These are phyloP conservation scores for Barnettozyma salicaria DNA, from an alignment of 805 yeast genomes.

Conservation along the genomic window DNA sequence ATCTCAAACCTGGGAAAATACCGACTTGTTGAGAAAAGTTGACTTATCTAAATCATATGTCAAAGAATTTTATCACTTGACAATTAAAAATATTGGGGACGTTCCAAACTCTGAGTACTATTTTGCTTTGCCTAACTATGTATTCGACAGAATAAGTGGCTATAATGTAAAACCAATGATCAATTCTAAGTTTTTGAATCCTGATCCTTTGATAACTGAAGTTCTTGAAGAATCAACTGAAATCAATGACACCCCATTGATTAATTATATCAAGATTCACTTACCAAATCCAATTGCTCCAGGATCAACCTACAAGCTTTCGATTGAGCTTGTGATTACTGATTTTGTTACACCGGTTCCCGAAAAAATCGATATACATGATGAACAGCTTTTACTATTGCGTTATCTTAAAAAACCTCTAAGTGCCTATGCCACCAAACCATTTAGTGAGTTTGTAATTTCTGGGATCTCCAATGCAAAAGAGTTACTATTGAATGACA, in stretches of 20 bases:
- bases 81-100: slow-evolving; percentile 50
- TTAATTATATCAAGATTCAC: slow-evolving; percentile 40
- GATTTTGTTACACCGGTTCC: slow-evolving; percentile 58
- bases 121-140: slow-evolving; percentile 49
- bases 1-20: slow-evolving; percentile 43
- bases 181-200: slow-evolving; percentile 19
- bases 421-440: slow-evolving; percentile 53
- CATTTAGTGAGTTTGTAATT: slow-evolving; percentile 36
- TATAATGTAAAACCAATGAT: slow-evolving; percentile 37
- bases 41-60: slow-evolving; percentile 65
- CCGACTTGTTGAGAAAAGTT: slow-evolving; percentile 45
- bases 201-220: slow-evolving; percentile 17
- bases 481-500: slow-evolving; percentile 33
- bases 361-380: slow-evolving; percentile 48
- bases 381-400: slow-evolving; percentile 53
- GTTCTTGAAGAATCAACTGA: slow-evolving; percentile 22
- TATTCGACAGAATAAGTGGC: slow-evolving; percentile 38
- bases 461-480: slow-evolving; percentile 42
- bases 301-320: slow-evolving; percentile 43
- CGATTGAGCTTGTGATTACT: slow-evolving; percentile 43
- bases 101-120: slow-evolving; percentile 51
- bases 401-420: slow-evolving; percentile 49
- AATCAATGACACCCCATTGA: slow-evolving; percentile 23
- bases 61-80: slow-evolving; percentile 52
- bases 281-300: slow-evolving; percentile 68